Percentiles rank a stretch among this genome's conserved stretches.
Evolutionary conservation across 2,329 filamentous ascomycete species (phyloP).

Genomic region (Nothomitra cinnamomea): DNA sequence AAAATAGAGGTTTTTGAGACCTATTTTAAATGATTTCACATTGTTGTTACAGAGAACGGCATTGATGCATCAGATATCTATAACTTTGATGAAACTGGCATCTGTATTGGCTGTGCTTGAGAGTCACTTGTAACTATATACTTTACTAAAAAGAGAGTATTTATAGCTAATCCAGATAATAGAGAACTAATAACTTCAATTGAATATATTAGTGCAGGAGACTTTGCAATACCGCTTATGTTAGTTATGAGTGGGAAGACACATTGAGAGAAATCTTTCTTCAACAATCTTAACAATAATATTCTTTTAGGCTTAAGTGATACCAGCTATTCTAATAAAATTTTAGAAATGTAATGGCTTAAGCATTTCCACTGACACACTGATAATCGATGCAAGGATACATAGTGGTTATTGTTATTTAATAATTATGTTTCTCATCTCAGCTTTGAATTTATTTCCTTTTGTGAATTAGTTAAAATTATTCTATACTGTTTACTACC

Average conservation of each 20-base stretch:
- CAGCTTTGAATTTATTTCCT: conserved; percentile 8
- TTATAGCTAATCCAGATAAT: no score
- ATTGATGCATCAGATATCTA: conserved; percentile 9
- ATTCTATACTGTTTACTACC: no score
- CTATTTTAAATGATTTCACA: conserved; percentile 6
- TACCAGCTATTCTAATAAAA: conserved; percentile 7
- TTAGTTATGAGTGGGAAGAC: conserved; percentile 7
- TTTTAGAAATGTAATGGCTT: conserved; percentile 7
- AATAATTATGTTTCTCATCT: conserved; percentile 6
- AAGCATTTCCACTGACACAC: conserved; percentile 6
- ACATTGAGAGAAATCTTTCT: conserved; percentile 6
- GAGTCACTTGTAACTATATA: conserved; percentile 7
- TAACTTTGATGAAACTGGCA: conserved; percentile 8
- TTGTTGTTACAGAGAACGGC: neutral
- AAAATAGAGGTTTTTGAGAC: conserved; percentile 5
- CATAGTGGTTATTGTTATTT: conserved; percentile 6
- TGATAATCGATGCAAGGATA: neutral
- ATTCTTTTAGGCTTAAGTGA: neutral
- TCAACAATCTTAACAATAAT: neutral
- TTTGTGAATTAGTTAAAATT: no score
- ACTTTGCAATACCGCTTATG: conserved; percentile 6
- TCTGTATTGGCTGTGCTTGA: conserved; percentile 7
- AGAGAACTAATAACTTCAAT: no score
- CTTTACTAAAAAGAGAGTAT: no score
- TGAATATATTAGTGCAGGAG: no score